These are phyloP conservation scores for Penicillium sp. DNA, from an alignment of 2,329 filamentous ascomycete species.

Conservation along the genomic window DNA sequence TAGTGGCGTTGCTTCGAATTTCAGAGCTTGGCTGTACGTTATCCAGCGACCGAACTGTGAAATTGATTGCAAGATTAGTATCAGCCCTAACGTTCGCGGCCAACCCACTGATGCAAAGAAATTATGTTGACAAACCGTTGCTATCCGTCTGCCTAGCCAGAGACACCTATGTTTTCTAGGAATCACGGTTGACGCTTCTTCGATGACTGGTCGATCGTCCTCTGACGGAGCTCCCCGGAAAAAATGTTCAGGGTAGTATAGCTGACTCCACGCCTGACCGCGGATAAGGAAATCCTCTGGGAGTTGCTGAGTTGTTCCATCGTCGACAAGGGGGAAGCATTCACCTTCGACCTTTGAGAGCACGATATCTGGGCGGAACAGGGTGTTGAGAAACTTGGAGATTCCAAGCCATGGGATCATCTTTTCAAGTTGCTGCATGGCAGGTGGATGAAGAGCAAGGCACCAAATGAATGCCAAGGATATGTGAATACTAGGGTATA, in stretches of 20 bases:
- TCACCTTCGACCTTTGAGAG: conserved; percentile 37
- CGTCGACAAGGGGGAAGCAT: conserved; percentile 45
- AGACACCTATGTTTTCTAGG: conserved; percentile 53
- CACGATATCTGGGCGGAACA: conserved; percentile 43
- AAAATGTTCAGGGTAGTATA: conserved; percentile 50
- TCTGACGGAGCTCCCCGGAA: conserved; percentile 51
- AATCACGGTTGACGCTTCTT: conserved; percentile 49
- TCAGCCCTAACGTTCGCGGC: no score
- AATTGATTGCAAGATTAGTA: no score
- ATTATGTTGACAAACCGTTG: conserved; percentile 37
- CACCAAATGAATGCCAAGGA: conserved; percentile 54
- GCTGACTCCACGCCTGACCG: conserved; percentile 54
- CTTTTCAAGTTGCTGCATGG: conserved; percentile 41
- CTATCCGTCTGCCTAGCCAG: conserved; percentile 47
- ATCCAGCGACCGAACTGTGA: conserved; percentile 42
- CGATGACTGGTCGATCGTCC: conserved; percentile 55
- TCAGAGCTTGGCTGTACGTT: conserved; percentile 32
- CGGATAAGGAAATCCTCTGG: conserved; percentile 60
- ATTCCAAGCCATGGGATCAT: conserved; percentile 53
- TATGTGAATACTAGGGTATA: conserved; percentile 55
- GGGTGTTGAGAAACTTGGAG: conserved; percentile 53
- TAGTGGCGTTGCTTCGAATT: conserved; percentile 35
- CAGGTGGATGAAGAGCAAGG: conserved; percentile 37
- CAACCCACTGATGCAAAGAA: background rate
- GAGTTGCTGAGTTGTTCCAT: conserved; percentile 47